Evolutionary conservation across 140 eudicot species (phyloP), one percentile per base, ranked within the genome.

Genomic region (Eryngium alpinum): DNA sequence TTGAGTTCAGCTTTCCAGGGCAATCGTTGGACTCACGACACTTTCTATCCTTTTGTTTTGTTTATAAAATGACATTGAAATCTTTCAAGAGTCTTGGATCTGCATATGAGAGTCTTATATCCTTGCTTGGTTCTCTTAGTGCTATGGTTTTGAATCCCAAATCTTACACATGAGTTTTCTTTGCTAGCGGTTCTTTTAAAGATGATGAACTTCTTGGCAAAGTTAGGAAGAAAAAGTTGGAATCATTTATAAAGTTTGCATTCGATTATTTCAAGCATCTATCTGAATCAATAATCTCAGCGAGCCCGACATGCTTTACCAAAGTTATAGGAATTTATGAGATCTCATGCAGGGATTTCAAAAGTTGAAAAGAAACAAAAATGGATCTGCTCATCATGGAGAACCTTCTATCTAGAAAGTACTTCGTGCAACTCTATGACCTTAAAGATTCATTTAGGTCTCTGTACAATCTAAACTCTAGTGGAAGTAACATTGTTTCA

Each of bases 251-350:
- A n/a, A n/a, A n/a, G n/a, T n/a, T n/a, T n/a, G n/a, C n/a, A n/a
- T n/a, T n/a, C n/a, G n/a, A n/a, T n/a, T n/a, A n/a, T n/a, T n/a
- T n/a, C n/a, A n/a, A n/a, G n/a, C n/a, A n/a, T n/a, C n/a, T n/a
- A n/a, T n/a, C n/a, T n/a, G n/a, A n/a, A n/a, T n/a, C n/a, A n/a
- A n/a, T n/a, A n/a, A n/a, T n/a, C n/a, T n/a, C n/a, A n/a, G n/a
- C n/a, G n/a, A n/a, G n/a, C 72, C 99, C 99, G n/a, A 96, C 99
- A 18, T 96, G 99, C 83, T 89, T 96, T 77, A 98, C 99, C 69
- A 96, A 96, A 85, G 88, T 93, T 74, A 81, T 96, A 66, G 99
- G 99, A 59, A 96, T 96, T 63, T 96, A 96, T 91, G 98, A 96
- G 99, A 97, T 95, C 77, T 83, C 91, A 29, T 86, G 91, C 34